phyloP scores from a whole-genome alignment of 805 yeast species.

The Teunomyces aglyptinius region DNA sequence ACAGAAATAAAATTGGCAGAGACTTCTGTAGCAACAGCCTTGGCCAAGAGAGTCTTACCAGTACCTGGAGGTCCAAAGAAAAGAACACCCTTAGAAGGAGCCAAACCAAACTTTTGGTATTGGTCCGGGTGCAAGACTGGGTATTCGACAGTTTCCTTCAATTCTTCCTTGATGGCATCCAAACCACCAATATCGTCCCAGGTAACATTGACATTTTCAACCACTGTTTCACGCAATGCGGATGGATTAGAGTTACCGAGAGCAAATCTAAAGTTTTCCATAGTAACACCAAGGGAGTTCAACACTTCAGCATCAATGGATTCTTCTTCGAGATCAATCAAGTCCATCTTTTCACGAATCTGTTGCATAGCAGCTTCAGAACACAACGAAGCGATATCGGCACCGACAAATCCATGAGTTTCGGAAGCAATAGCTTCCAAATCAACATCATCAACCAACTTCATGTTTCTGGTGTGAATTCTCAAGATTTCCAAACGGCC shows the following conservation, averaged over 20 bases:
- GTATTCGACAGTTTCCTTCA: constrained; percentile 98
- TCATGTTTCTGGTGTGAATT: constrained; percentile 98
- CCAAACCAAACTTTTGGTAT: constrained; percentile 94
- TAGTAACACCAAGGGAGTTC: constrained; percentile 94
- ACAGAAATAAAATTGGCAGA: constrained; percentile 97
- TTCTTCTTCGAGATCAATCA: constrained; percentile 93
- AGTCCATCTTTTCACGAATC: constrained; percentile 98
- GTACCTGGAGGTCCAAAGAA: constrained; percentile 99
- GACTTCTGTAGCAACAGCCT: constrained; percentile 99
- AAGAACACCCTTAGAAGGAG: constrained; percentile 97
- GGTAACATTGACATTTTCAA: constrained; percentile 95
- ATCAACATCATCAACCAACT: constrained; percentile 91
- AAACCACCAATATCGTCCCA: constrained; percentile 99
- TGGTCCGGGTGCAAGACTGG: constrained; percentile 99
- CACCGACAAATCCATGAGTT: constrained; percentile 99
- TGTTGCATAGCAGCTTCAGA: constrained; percentile 99
- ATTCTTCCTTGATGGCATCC: constrained; percentile 92
- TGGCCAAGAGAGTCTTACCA: constrained; percentile 97
- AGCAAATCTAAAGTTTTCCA: constrained; percentile 98
- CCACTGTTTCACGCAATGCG: constrained; percentile 98
- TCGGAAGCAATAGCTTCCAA: constrained; percentile 94
- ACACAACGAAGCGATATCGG: constrained; percentile 96
- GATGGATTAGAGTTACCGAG: constrained; percentile 98
- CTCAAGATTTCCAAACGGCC: constrained; percentile 96
- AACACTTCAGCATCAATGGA: constrained; percentile 96